Percentiles rank a stretch among this genome's conserved stretches.
Conservation (phyloP, 495 filamentous ascomycete genomes). For the Penicillium daleae region DNA sequence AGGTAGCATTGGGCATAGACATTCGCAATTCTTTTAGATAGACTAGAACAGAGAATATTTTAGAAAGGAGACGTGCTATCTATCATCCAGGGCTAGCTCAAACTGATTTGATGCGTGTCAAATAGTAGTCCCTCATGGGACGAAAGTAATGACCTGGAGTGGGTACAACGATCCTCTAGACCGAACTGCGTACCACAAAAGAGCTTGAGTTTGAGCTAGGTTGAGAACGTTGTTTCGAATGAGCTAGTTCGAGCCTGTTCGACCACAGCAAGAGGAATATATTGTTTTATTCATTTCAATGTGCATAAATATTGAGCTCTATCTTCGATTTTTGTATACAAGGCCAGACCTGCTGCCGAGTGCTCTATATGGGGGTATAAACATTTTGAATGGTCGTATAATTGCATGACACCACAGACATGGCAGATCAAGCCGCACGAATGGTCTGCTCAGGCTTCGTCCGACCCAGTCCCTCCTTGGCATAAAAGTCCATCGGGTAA, state of each 20-base stretch:
- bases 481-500: constrained; percentile 99
- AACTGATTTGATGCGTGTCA: too few species aligned
- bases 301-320: neutral
- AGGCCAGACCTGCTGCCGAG: constrained; percentile 27
- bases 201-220: too few species aligned
- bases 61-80: too few species aligned
- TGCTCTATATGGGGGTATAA: constrained; percentile 27
- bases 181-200: too few species aligned
- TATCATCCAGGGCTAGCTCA: too few species aligned
- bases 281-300: neutral
- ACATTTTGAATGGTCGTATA: neutral
- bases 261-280: neutral
- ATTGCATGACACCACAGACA: neutral
- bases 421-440: constrained; percentile 23
- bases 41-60: too few species aligned
- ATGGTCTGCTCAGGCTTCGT: constrained; percentile 57
- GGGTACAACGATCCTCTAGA: too few species aligned
- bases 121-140: neutral
- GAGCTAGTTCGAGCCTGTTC: neutral
- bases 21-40: too few species aligned
- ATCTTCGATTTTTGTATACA: neutral
- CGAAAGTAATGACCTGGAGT: neutral
- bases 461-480: constrained; percentile 85
- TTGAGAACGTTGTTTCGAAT: too few species aligned
- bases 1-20: neutral